Base-by-base conservation (phyloP, 1,139 yeast species). In the Protomyces inouyei region DNA sequence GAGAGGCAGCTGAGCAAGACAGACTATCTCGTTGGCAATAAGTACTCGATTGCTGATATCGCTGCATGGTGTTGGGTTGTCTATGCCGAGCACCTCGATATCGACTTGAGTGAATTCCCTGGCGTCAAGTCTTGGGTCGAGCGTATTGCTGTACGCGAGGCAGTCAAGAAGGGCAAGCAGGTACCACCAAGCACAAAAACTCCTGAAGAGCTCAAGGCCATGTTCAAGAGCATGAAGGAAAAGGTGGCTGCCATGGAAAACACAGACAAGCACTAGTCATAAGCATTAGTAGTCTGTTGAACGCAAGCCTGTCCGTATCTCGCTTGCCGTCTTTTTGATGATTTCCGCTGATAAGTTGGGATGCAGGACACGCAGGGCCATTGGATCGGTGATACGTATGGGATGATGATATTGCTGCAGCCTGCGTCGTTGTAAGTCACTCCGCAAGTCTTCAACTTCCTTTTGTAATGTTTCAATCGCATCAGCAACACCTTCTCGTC, bases 21-120 rank as follows among this genome's bases (percentile, higher is more conserved):
- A 67, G 82, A 81, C 0, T 84, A 73, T 72, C 74, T 85, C 23
- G 88, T 83, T 53, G 87, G 87, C 52, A 79, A 80, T 70, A 84
- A 82, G 68, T 69, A 82, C 64, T 76, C 83, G 37, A 74, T 82
- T 70, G 85, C 86, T 14, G 88, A 85, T 72, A 72, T 84, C 61
- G 79, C 79, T 14, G 71, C 78, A 8, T 78, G 75, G 67, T 77
- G 82, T 12, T 76, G 78, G 79, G 73, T 74, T 5, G 32, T 38
- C 14, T 32, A 36, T n/a, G 52, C 57, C 6, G 18, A 40, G 36
- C 28, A 28, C 25, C 53, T 53, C 45, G 64, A 25, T 16, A 53
- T 60, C 21, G 64, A 60, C 23, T n/a, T 53, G 43, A n/a, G 57
- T 4, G 53, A 52, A 12, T 60, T 52, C 21, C 57, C 57, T 8